Percentiles rank a stretch among this genome's conserved stretches.
phyloP scores from a whole-genome alignment of 176 grass and related monocot species.

The Zoysia japonica region DNA sequence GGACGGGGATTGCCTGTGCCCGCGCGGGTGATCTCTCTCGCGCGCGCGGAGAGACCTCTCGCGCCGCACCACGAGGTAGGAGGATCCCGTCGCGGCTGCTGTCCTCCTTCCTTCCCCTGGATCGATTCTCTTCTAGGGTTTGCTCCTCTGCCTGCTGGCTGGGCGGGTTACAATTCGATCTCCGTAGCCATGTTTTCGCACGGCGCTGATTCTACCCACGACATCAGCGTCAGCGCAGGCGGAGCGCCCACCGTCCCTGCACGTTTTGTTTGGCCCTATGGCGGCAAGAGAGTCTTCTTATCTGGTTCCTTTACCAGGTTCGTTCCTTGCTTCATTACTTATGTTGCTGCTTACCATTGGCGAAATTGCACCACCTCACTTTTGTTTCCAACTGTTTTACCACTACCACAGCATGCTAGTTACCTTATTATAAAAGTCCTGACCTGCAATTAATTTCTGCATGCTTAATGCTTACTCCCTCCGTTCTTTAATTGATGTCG shows the following conservation, averaged over 20 bases:
- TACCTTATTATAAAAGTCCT: neutral
- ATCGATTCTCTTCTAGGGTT: constrained; percentile 53
- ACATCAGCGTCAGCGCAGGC: constrained; percentile 46
- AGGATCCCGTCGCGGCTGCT: constrained; percentile 72
- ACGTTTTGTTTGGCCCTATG: constrained; percentile 87
- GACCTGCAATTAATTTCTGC: neutral
- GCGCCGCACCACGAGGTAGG: constrained; percentile 30
- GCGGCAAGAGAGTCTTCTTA: constrained; percentile 82
- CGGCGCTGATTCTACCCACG: constrained; percentile 60
- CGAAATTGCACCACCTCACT: neutral
- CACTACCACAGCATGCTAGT: neutral
- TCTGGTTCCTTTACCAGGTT: constrained; percentile 88
- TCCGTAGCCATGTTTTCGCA: constrained; percentile 63
- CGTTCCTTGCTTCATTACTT: neutral
- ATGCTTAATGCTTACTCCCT: too few species aligned
- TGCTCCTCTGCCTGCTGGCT: constrained; percentile 26
- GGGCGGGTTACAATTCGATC: constrained; percentile 32
- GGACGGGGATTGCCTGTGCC: neutral
- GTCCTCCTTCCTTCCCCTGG: neutral
- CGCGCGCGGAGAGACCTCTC: constrained; percentile 56
- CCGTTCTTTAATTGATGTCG: too few species aligned
- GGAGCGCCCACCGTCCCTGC: constrained; percentile 40
- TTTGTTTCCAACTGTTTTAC: neutral
- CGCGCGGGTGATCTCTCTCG: constrained; percentile 58
- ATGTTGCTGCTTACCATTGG: too few species aligned